Conservation (phyloP, 2,329 filamentous ascomycete genomes). For the Trichoderma sp. region DNA sequence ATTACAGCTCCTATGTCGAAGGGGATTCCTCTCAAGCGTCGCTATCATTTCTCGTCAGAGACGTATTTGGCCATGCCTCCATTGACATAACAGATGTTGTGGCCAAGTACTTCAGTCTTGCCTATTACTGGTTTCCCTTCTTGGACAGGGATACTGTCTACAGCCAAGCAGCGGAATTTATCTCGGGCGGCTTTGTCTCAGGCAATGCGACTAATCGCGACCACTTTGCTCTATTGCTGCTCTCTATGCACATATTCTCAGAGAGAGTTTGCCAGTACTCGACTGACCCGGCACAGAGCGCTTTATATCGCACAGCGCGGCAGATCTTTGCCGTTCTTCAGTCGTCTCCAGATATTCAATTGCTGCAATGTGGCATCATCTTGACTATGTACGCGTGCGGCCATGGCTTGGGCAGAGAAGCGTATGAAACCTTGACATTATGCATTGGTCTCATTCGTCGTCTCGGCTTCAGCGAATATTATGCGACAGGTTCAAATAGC, state of each 20-base stretch:
- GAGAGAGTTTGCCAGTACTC: background rate
- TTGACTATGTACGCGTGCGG: constrained; percentile 8
- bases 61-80: constrained; percentile 1
- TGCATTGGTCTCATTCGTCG: constrained; percentile 12
- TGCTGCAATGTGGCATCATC: constrained; percentile 16
- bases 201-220: background rate
- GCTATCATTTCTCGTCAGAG: background rate
- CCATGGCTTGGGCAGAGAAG: constrained; percentile 8
- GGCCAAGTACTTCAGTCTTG: constrained; percentile 2
- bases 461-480: constrained; percentile 5
- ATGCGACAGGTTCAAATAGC: background rate
- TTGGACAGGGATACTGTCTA: background rate
- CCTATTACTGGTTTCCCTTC: constrained; percentile 1
- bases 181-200: background rate
- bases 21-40: background rate
- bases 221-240: background rate
- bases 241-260: constrained; percentile 16
- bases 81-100: background rate
- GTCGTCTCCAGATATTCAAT: background rate
- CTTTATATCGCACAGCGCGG: constrained; percentile 1
- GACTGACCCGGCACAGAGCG: background rate
- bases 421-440: constrained; percentile 9
- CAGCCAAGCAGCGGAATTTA: background rate
- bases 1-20: background rate
- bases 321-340: constrained; percentile 8